These are phyloP conservation scores for Clarireedia hainanense DNA, from an alignment of 2,329 filamentous ascomycete genomes.

Conservation along the genomic window DNA sequence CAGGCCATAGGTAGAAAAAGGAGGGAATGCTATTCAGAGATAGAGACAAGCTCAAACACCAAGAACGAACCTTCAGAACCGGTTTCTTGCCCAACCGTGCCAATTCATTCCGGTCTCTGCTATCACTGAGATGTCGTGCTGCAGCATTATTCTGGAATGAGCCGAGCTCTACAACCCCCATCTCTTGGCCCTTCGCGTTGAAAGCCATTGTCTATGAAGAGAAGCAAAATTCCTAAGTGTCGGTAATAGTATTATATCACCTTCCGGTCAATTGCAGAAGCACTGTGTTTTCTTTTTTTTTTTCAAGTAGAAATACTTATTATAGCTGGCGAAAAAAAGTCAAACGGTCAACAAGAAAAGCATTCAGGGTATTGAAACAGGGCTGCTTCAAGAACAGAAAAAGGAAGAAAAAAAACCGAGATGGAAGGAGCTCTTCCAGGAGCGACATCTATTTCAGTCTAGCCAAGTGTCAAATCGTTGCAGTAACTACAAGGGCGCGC, in stretches of 20 bases:
- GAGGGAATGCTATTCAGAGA: not conserved
- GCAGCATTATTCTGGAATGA: not conserved
- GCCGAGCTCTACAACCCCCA: not conserved
- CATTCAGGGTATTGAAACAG: no score
- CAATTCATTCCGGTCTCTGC: not conserved
- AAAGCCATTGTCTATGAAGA: not conserved
- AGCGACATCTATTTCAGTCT: no score
- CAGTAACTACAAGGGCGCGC: no score
- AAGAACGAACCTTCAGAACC: constrained; percentile 2
- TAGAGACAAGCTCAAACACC: not conserved
- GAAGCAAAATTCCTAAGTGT: not conserved
- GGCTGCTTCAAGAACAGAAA: no score
- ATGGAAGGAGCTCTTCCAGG: no score
- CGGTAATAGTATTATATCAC: no score
- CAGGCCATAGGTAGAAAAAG: not conserved
- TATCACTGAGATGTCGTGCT: not conserved
- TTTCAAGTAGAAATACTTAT: not conserved
- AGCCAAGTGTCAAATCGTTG: no score
- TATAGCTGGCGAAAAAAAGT: not conserved
- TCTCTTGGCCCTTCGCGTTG: not conserved
- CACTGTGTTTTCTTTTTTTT: no score
- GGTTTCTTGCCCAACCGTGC: constrained; percentile 2
- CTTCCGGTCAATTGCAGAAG: no score
- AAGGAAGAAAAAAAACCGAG: no score
- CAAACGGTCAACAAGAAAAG: no score